phyloP scores from a whole-genome alignment of 139 green algal species.

The Auxenochlorella pyrenoidosa region DNA sequence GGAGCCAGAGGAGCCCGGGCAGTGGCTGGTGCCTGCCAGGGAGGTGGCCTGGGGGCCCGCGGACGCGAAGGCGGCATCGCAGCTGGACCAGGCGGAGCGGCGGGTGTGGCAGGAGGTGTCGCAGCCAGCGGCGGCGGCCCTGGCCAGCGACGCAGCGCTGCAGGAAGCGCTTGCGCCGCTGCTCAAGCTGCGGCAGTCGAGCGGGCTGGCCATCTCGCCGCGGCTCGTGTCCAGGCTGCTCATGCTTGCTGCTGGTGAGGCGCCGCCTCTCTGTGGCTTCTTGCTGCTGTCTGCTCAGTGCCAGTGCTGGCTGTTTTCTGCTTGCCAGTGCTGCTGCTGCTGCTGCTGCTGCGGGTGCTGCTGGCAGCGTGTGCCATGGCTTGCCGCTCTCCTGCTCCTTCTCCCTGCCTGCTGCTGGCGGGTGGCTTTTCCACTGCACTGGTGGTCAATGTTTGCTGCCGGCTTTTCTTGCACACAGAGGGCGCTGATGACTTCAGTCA shows the following conservation, averaged over 20 bases:
- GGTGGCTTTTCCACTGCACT: not conserved
- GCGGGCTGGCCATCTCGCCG: not conserved
- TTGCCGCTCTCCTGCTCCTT: no score
- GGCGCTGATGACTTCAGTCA: conserved; percentile 26
- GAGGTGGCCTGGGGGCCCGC: not conserved
- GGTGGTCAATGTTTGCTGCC: not conserved
- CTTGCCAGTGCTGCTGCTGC: no score
- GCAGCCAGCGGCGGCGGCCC: not conserved
- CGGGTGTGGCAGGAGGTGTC: conserved; percentile 30
- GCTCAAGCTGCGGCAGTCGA: not conserved
- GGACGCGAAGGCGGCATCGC: not conserved
- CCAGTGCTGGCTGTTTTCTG: no score
- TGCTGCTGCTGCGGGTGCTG: no score
- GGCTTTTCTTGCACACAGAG: not conserved
- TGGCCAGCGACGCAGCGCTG: not conserved
- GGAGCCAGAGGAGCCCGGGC: not conserved
- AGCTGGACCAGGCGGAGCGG: conserved; percentile 10
- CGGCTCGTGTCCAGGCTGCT: conserved; percentile 30
- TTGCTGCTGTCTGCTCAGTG: not conserved
- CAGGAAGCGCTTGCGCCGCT: conserved; percentile 13
- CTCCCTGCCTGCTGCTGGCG: not conserved
- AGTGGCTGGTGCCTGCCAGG: conserved; percentile 1
- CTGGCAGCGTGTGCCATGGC: not conserved
- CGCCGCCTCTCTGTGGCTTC: not conserved
- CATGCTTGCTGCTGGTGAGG: conserved; percentile 30